Evolutionary conservation across 331 rosid species (phyloP).

Genomic region (Telfairia occidentalis): DNA sequence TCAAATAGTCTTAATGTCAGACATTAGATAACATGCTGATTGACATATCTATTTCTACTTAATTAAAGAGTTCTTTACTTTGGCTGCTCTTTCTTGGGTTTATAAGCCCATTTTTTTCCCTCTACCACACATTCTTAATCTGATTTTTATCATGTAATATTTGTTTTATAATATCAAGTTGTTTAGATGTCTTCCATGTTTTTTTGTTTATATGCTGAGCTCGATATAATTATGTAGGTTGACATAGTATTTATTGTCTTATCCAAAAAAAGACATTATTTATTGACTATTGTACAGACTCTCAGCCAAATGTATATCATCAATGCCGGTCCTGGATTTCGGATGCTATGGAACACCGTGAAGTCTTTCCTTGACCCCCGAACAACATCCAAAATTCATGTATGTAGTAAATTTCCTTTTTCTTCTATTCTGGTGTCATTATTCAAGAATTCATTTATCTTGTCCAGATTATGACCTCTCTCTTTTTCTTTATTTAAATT

Average conservation of each 20-base stretch:
- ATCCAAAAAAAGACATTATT: too few species aligned
- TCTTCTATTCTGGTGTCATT: not conserved
- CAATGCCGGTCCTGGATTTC: conserved; percentile 93
- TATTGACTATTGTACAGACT: conserved; percentile 43
- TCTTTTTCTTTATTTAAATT: conserved; percentile 1
- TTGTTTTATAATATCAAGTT: not conserved
- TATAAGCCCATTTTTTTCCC: not conserved
- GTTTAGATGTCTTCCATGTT: not conserved
- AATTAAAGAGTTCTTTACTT: not conserved
- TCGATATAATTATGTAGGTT: not conserved
- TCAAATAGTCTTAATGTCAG: not conserved
- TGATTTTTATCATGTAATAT: not conserved
- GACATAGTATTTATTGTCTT: too few species aligned
- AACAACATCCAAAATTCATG: conserved; percentile 91
- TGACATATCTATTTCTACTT: not conserved
- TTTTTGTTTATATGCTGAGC: not conserved
- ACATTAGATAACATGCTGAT: not conserved
- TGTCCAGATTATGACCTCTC: not conserved
- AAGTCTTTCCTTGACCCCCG: conserved; percentile 84
- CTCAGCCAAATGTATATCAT: conserved; percentile 89
- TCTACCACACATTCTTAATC: not conserved
- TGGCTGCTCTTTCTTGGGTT: not conserved
- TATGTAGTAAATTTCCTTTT: conserved; percentile 29
- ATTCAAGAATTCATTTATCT: not conserved
- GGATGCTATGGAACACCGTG: conserved; percentile 77